phyloP scores from a whole-genome alignment of 2,329 filamentous ascomycete genomes.

The Pseudonectria buxi region DNA sequence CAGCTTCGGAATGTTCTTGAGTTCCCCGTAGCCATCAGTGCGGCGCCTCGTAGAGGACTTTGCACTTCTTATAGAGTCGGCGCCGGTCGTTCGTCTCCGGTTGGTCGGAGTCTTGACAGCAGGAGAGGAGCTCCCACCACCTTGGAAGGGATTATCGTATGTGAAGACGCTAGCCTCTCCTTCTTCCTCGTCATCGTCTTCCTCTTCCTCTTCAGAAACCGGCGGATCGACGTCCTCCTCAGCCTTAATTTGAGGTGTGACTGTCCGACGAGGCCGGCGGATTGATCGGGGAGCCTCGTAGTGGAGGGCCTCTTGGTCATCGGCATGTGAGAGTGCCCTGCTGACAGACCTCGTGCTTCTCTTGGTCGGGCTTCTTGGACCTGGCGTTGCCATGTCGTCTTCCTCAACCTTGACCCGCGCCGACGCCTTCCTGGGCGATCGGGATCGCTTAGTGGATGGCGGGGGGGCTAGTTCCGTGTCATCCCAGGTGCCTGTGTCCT shows the following conservation, averaged over 20 bases:
- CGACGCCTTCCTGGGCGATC: constrained; percentile 49
- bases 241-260: constrained; percentile 45
- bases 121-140: constrained; percentile 61
- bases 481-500: constrained; percentile 56
- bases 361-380: constrained; percentile 44
- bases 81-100: constrained; percentile 42
- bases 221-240: constrained; percentile 36
- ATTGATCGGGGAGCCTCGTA: constrained; percentile 33
- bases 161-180: constrained; percentile 65
- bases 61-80: constrained; percentile 35
- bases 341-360: constrained; percentile 48
- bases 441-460: constrained; percentile 44
- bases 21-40: constrained; percentile 29
- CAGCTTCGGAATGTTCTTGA: constrained; percentile 41
- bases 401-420: constrained; percentile 48
- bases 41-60: constrained; percentile 37
- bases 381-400: constrained; percentile 32
- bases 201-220: too few species aligned
- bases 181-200: too few species aligned
- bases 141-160: constrained; percentile 89
- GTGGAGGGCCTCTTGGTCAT: constrained; percentile 37
- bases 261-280: constrained; percentile 45
- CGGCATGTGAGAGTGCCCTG: constrained; percentile 46
- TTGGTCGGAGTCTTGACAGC: constrained; percentile 40
- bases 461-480: constrained; percentile 51